phyloP scores from a whole-genome alignment of 768 basidiomycete species.

The Hirschioporus abietinus region DNA sequence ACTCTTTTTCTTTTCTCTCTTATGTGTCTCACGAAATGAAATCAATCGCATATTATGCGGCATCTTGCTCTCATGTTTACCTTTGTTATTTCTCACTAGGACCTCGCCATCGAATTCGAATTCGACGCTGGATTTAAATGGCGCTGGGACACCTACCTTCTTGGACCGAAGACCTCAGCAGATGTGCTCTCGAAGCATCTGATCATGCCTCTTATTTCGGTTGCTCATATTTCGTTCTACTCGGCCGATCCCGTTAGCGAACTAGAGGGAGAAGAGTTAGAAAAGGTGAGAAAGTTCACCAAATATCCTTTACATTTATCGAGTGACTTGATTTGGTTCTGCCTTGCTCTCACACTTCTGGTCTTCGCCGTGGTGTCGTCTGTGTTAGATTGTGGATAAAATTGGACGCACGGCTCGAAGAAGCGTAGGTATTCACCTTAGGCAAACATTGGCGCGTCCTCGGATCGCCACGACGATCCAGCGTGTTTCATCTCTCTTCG shows the following conservation, averaged over 20 bases:
- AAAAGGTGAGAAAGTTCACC: constrained; percentile 60
- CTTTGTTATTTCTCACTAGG: constrained; percentile 36
- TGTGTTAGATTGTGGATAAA: constrained; percentile 58
- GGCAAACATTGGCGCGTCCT: constrained; percentile 64
- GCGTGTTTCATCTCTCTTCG: constrained; percentile 68
- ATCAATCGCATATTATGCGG: background rate
- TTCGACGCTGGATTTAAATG: constrained; percentile 56
- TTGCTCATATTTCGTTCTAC: constrained; percentile 62
- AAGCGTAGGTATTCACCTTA: constrained; percentile 64
- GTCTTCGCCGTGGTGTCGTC: background rate
- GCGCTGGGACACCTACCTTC: constrained; percentile 70
- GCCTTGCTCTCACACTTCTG: background rate
- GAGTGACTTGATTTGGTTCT: background rate
- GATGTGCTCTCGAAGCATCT: constrained; percentile 76
- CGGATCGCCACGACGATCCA: constrained; percentile 60
- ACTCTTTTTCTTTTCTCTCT: background rate
- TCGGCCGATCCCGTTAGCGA: constrained; percentile 53
- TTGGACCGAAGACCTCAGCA: constrained; percentile 60
- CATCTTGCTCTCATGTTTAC: constrained; percentile 8
- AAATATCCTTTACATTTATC: background rate
- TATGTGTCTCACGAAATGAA: constrained; percentile 1
- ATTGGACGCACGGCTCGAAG: constrained; percentile 64
- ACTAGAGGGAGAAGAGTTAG: constrained; percentile 52
- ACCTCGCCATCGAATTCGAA: constrained; percentile 58
- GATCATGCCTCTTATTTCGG: constrained; percentile 69